Base-by-base conservation (phyloP, 2,329 filamentous ascomycete species). In the Colletotrichum destructivum region DNA sequence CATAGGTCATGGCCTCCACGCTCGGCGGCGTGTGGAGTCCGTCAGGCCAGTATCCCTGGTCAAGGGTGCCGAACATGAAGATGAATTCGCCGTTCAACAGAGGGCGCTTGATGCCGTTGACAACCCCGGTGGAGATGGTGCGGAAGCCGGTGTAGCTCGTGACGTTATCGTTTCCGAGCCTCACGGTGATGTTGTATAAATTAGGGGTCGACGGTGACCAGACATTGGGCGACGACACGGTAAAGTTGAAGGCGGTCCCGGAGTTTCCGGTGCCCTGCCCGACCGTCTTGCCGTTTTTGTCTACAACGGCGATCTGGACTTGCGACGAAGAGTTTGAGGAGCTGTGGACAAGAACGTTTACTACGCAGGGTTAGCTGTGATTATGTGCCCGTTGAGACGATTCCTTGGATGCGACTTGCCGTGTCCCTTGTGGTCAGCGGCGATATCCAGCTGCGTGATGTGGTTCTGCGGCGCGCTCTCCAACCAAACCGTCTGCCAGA, bases 401-500 rank as follows among this genome's bases (percentile, higher is more conserved):
- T 7, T 59, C 49, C 9, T 12, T 9, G 9, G 23, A 51, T 56
- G 62, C 1, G 18, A 79, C 83, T 76, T 76, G 86, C 88, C 83
- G 71, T 84, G 78, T 18, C 89, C 89, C 60, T 89, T 75, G 81
- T 87, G 88, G 73, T 85, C 86, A 0, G 90, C 91, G 35, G 84
- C 79, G 18, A 93, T 76, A 73, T 93, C 88, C 2, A 93, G 80
- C 51, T 87, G 83, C 0, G 86, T 87, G 66, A 93, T 87, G 74
- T 90, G 83, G 61, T 88, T 85, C 0, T 81, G 73, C 0, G 91
- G 89, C 0, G 87, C 90, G n/a, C 88, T 84, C 77, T 92, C 89
- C 2, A 94, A 81, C 92, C 92, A 94, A 0, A 94, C 92, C 21
- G 86, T 87, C 77, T 93, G 92, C 92, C 92, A 94, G 74, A 94